Base-by-base conservation (phyloP, 768 basidiomycete genomes). In the Tephrocybe sp. region DNA sequence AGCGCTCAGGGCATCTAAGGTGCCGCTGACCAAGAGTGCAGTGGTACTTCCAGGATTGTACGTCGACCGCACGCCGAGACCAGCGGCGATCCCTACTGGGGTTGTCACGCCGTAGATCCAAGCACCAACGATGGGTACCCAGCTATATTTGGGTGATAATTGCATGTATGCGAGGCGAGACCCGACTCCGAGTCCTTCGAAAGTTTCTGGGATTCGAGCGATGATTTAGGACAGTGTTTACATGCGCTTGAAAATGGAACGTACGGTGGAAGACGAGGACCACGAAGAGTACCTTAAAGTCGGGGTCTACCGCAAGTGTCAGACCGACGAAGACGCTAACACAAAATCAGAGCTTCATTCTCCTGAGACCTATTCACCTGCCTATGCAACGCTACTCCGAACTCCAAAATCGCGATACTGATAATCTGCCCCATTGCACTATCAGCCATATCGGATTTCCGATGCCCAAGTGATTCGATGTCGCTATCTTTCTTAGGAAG, bases 191-290 rank as follows among this genome's bases (percentile, higher is more conserved):
- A n/a, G n/a, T n/a, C n/a, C n/a, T n/a, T n/a, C n/a, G n/a, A n/a
- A n/a, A n/a, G n/a, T n/a, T n/a, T n/a, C n/a, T n/a, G n/a, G n/a
- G n/a, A n/a, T n/a, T n/a, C n/a, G n/a, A n/a, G n/a, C n/a, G n/a
- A n/a, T n/a, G n/a, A n/a, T n/a, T n/a, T n/a, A n/a, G n/a, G n/a
- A n/a, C n/a, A n/a, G n/a, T n/a, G n/a, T n/a, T n/a, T n/a, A n/a
- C n/a, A n/a, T n/a, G n/a, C n/a, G n/a, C n/a, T n/a, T n/a, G n/a
- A 21, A 45, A 9, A n/a, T 38, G 22, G 18, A 19, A 80, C 89
- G 62, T 64, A 93, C 92, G 95, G 62, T 98, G 96, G 70, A 95
- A 94, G 59, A 93, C 70, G 24, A 97, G 66, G 44, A 98, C 96
- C 51, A 92, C 71, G 64, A 97, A 93, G n/a, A 99, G 80, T 12